Evolutionary conservation across 2,329 filamentous ascomycete genomes (phyloP).

Genomic region (Pestalotiopsis sp.): DNA sequence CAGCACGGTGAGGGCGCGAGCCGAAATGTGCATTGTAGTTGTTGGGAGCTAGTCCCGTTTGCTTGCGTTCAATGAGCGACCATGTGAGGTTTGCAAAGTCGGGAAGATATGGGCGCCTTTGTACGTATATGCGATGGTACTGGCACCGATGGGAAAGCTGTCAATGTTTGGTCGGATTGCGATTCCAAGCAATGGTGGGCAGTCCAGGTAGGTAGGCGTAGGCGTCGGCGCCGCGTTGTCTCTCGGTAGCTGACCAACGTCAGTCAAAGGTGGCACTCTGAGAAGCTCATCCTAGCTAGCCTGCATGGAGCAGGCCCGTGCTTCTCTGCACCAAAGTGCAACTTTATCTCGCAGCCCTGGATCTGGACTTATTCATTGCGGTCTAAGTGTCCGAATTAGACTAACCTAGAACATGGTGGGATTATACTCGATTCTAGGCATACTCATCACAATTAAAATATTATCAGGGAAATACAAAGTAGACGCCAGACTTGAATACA

Average conservation of each 20-base stretch:
- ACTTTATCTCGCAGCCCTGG: neutral
- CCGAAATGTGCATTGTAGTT: constrained; percentile 25
- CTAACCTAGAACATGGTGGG: too few relatives aligned
- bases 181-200: neutral
- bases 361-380: too few relatives aligned
- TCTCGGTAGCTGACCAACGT: neutral
- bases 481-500: too few relatives aligned
- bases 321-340: neutral
- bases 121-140: neutral
- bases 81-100: neutral
- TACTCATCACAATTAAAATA: too few relatives aligned
- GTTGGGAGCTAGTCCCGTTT: neutral
- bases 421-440: too few relatives aligned
- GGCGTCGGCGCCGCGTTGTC: neutral
- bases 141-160: neutral
- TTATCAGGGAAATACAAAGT: too few relatives aligned
- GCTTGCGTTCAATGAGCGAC: neutral
- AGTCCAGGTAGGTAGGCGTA: neutral
- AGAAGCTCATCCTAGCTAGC: neutral
- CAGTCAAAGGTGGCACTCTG: neutral
- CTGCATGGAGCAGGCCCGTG: neutral
- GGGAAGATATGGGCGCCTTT: neutral
- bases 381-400: too few relatives aligned
- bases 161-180: neutral
- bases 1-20: constrained; percentile 30